Evolutionary conservation across 805 yeast species (phyloP).

Genomic region (Candida ulmi): DNA sequence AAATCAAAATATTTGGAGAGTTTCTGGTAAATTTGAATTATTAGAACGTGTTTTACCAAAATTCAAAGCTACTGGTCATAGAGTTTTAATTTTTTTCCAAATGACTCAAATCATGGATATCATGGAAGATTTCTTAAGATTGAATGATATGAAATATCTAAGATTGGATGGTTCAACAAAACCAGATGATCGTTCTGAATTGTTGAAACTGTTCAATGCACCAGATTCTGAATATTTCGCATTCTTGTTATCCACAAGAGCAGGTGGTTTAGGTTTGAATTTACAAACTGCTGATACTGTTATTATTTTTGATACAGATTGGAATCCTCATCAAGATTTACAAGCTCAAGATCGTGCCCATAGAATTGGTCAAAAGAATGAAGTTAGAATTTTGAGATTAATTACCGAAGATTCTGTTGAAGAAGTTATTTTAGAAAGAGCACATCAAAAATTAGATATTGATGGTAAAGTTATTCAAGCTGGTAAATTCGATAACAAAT

Average conservation of each 20-base stretch:
- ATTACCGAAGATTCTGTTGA: constrained; percentile 81
- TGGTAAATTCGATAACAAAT: constrained; percentile 83
- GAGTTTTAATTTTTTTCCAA: constrained; percentile 79
- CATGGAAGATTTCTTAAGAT: constrained; percentile 77
- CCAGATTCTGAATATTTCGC: constrained; percentile 74
- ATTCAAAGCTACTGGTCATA: constrained; percentile 66
- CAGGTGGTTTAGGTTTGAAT: constrained; percentile 85
- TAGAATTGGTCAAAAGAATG: constrained; percentile 86
- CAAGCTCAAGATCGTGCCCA: constrained; percentile 91
- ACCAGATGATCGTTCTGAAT: constrained; percentile 74
- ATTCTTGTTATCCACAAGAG: constrained; percentile 76
- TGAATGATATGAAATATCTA: constrained; percentile 61
- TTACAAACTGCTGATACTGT: constrained; percentile 87
- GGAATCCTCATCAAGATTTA: constrained; percentile 90
- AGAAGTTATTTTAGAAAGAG: constrained; percentile 76
- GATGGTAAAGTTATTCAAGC: constrained; percentile 91
- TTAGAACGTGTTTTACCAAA: constrained; percentile 73
- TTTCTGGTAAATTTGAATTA: constrained; percentile 75
- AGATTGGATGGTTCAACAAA: constrained; percentile 80
- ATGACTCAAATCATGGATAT: constrained; percentile 90
- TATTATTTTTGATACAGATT: constrained; percentile 80
- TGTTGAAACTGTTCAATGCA: constrained; percentile 71
- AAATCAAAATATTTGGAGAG: constrained; percentile 67
- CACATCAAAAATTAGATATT: constrained; percentile 76
- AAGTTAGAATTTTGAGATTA: constrained; percentile 73